Conservation (phyloP, 1,139 yeast genomes). For the Hansenula sp. region DNA sequence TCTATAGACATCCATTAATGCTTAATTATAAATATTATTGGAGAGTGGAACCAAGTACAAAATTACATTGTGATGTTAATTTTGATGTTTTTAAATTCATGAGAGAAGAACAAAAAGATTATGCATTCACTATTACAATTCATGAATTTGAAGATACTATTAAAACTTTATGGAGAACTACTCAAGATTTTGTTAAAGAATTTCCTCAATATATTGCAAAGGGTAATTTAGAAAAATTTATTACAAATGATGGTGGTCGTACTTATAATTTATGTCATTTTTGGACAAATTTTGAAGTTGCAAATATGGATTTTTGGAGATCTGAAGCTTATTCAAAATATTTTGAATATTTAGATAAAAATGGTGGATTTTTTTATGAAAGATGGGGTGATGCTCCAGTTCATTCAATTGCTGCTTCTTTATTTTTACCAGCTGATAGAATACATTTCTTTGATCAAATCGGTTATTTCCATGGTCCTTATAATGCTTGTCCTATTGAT, state of each 20-base stretch:
- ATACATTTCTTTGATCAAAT: slow-evolving; percentile 78
- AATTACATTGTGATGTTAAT: slow-evolving; percentile 59
- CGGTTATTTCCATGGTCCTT: slow-evolving; percentile 82
- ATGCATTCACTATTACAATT: slow-evolving; percentile 62
- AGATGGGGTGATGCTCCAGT: slow-evolving; percentile 97
- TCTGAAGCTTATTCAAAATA: slow-evolving; percentile 59
- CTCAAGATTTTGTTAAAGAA: slow-evolving; percentile 44
- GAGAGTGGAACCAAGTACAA: slow-evolving; percentile 71
- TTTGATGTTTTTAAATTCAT: slow-evolving; percentile 64
- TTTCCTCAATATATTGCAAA: slow-evolving; percentile 38
- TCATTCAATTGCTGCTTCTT: slow-evolving; percentile 78
- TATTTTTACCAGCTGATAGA: slow-evolving; percentile 58
- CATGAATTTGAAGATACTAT: slow-evolving; percentile 57
- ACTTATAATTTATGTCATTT: slow-evolving; percentile 81
- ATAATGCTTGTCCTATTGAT: slow-evolving; percentile 77
- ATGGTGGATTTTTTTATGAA: slow-evolving; percentile 90
- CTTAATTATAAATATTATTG: slow-evolving; percentile 64
- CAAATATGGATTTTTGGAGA: slow-evolving; percentile 73
- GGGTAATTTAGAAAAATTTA: slow-evolving; percentile 63
- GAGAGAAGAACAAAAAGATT: slow-evolving; percentile 55
- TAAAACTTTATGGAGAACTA: slow-evolving; percentile 57
- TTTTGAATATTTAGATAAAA: slow-evolving; percentile 65
- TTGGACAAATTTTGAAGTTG: slow-evolving; percentile 93
- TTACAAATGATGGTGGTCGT: slow-evolving; percentile 61
- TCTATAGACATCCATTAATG: slow-evolving; percentile 57